Percentiles rank a stretch among this genome's conserved stretches.
phyloP scores from a whole-genome alignment of 129 eudicot species.

The Lactuca sativa region DNA sequence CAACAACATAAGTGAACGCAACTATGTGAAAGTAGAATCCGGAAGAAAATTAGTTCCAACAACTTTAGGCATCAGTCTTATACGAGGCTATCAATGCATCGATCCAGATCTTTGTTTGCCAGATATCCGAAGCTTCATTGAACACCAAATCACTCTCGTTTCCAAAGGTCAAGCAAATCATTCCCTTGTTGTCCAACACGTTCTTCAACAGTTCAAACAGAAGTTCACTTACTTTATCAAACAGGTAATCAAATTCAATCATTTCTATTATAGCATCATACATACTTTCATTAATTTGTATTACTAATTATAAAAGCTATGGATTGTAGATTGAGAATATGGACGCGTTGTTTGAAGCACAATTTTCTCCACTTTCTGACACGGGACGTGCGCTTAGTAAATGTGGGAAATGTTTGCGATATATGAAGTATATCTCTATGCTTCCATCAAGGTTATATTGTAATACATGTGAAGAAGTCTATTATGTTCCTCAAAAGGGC shows the following conservation, averaged over 20 bases:
- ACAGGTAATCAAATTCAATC: conserved; percentile 45
- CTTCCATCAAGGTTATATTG: conserved; percentile 84
- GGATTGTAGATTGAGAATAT: conserved; percentile 70
- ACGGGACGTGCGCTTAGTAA: conserved; percentile 81
- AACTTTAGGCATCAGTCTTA: conserved; percentile 71
- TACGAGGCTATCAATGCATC: conserved; percentile 88
- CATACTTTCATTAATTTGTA: too few relatives aligned
- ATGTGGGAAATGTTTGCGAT: conserved; percentile 92
- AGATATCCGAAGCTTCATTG: conserved; percentile 87
- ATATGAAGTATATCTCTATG: conserved; percentile 83
- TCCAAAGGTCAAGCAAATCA: conserved; percentile 92
- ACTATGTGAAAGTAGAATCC: conserved; percentile 90
- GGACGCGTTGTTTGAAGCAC: conserved; percentile 98
- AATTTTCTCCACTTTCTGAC: conserved; percentile 89
- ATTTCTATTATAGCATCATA: too few relatives aligned
- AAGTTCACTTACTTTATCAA: conserved; percentile 73
- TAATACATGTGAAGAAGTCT: conserved; percentile 90
- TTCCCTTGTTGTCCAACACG: conserved; percentile 72
- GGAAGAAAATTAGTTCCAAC: conserved; percentile 93
- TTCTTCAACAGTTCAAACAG: conserved; percentile 74
- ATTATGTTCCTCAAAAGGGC: conserved; percentile 92
- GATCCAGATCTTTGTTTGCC: conserved; percentile 97
- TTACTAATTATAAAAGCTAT: background rate
- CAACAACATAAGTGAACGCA: conserved; percentile 94
- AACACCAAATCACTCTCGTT: conserved; percentile 82